phyloP scores from a whole-genome alignment of 352 stramenopile species.

The Phytophthora palmivora region DNA sequence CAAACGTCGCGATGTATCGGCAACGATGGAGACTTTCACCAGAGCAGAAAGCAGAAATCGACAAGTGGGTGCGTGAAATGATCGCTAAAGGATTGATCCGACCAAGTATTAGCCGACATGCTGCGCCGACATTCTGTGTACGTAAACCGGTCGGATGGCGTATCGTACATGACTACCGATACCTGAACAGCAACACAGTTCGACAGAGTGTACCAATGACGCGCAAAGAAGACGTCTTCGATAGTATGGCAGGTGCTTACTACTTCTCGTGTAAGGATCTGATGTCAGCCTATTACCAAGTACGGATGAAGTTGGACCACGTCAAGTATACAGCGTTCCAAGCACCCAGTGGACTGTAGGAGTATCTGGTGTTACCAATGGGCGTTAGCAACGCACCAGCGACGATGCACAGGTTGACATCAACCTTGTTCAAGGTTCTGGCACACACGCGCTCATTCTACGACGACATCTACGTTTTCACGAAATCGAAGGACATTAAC shows the following conservation, averaged over 20 bases:
- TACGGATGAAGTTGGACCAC: no score
- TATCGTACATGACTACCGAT: constrained; percentile 39
- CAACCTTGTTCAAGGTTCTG: constrained; percentile 25
- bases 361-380: no score
- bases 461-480: constrained; percentile 13
- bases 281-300: no score
- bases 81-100: constrained; percentile 15
- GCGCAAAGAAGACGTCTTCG: constrained; percentile 33
- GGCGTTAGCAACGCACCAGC: no score
- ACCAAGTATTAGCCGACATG: constrained; percentile 28
- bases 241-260: constrained; percentile 24
- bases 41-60: no score
- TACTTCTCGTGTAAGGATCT: no score
- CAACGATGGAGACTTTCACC: constrained; percentile 25
- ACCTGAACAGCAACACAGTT: no score
- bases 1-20: background rate
- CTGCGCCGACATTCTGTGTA: constrained; percentile 35
- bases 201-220: no score
- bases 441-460: constrained; percentile 20
- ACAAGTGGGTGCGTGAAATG: no score
- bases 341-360: no score
- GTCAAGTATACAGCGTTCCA: no score
- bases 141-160: constrained; percentile 35
- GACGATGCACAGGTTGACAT: no score
- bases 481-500: constrained; percentile 5